phyloP scores from a whole-genome alignment of 208 protist genomes.

The Sergeia podlipaevii region DNA sequence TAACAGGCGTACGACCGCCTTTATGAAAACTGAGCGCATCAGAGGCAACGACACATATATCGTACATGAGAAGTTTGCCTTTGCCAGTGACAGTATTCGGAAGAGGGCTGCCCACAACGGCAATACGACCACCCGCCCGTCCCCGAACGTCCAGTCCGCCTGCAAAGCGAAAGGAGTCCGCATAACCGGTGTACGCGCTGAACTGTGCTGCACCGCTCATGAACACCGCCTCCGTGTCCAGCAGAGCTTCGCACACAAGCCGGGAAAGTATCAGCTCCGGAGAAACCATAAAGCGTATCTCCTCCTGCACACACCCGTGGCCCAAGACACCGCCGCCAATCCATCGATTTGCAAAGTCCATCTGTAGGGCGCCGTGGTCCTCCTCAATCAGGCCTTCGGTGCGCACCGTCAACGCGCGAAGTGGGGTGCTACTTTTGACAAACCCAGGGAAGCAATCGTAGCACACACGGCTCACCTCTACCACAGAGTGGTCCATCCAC shows the following conservation, averaged over 20 bases:
- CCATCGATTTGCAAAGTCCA: slow-evolving; percentile 88
- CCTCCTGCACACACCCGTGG: slow-evolving; percentile 88
- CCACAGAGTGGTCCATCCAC: slow-evolving; percentile 6
- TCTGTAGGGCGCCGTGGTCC: slow-evolving; percentile 39
- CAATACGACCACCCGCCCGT: too few relatives aligned
- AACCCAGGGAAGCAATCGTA: slow-evolving; percentile 40
- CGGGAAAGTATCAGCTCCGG: slow-evolving; percentile 76
- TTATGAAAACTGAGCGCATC: slow-evolving; percentile 57
- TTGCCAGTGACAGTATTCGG: background rate
- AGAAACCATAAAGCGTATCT: slow-evolving; percentile 82
- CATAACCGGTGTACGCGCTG: slow-evolving; percentile 69
- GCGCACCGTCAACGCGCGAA: slow-evolving; percentile 22
- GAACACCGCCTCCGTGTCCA: slow-evolving; percentile 63
- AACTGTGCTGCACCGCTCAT: slow-evolving; percentile 56
- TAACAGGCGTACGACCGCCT: background rate
- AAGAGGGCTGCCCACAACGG: slow-evolving; percentile 6
- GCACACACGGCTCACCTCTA: slow-evolving; percentile 36
- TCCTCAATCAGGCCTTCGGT: slow-evolving; percentile 60
- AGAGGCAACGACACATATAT: slow-evolving; percentile 60
- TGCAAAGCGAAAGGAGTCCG: slow-evolving; percentile 46
- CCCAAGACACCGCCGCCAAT: slow-evolving; percentile 82
- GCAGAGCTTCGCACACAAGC: slow-evolving; percentile 62
- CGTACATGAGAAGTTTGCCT: slow-evolving; percentile 9
- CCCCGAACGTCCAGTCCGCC: slow-evolving; percentile 3
- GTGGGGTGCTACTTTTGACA: slow-evolving; percentile 12